A percentile compares a stretch with the other conserved stretches of the same genome.
phyloP scores from a whole-genome alignment of 108 stramenopile genomes.

The Nitzschia sp. region DNA sequence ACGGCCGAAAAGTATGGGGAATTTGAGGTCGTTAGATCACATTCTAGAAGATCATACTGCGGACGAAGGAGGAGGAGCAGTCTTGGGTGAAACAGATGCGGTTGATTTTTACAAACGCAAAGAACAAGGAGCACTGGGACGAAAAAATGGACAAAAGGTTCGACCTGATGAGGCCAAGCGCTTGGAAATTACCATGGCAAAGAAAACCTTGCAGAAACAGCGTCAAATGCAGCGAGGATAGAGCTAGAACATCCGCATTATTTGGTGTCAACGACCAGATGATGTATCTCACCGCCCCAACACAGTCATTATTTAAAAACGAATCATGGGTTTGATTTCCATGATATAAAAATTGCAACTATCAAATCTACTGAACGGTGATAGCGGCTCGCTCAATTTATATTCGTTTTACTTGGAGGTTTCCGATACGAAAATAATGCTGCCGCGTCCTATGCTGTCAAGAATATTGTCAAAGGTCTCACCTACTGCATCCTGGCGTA shows the following conservation, averaged over 20 bases:
- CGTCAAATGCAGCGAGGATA: constrained; percentile 34
- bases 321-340: too few relatives aligned
- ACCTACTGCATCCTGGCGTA: neutral
- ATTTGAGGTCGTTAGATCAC: constrained; percentile 34
- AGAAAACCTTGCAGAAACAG: constrained; percentile 68
- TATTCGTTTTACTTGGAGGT: too few relatives aligned
- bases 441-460: neutral
- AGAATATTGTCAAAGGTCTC: constrained; percentile 3
- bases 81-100: constrained; percentile 77
- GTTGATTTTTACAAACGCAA: constrained; percentile 77
- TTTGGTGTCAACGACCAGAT: too few relatives aligned
- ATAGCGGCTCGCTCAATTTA: too few relatives aligned
- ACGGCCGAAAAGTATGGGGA: constrained; percentile 48
- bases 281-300: too few relatives aligned
- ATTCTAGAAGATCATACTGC: constrained; percentile 32
- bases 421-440: neutral
- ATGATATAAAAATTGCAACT: too few relatives aligned
- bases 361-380: too few relatives aligned
- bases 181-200: constrained; percentile 74
- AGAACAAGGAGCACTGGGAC: constrained; percentile 50
- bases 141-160: constrained; percentile 60
- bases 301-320: too few relatives aligned
- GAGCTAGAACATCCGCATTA: too few relatives aligned
- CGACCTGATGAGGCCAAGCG: constrained; percentile 85
- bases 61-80: too few relatives aligned